Conservation (phyloP, 2,329 filamentous ascomycete genomes). For the Camillea tinctor region DNA sequence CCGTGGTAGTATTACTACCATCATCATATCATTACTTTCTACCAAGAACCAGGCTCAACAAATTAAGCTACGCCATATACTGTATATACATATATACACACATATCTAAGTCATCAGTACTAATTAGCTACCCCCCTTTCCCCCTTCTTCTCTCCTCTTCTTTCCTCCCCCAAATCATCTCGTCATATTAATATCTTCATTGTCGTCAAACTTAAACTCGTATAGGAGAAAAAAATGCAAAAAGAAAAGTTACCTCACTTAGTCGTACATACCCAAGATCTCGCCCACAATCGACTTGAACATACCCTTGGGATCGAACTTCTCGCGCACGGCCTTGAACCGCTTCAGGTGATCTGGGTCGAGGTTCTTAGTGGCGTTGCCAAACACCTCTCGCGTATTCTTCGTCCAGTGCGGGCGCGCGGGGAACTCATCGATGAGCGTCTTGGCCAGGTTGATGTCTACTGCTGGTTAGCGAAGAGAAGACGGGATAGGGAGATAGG, state of each 20-base stretch:
- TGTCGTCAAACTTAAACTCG: neutral
- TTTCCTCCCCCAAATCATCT: too few relatives aligned
- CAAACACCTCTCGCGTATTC: conserved; percentile 48
- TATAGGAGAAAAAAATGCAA: too few relatives aligned
- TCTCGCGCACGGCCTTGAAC: conserved; percentile 47
- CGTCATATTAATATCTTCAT: too few relatives aligned
- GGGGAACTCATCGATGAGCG: conserved; percentile 48
- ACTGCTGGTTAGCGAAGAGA: neutral
- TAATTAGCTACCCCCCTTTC: too few relatives aligned
- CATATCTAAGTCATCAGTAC: too few relatives aligned
- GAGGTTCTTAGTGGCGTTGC: conserved; percentile 44
- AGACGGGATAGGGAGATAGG: too few relatives aligned
- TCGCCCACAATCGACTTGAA: conserved; percentile 49
- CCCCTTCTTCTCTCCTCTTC: too few relatives aligned
- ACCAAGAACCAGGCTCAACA: too few relatives aligned
- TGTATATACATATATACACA: too few relatives aligned
- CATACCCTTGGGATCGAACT: conserved; percentile 47
- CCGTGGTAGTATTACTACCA: too few relatives aligned
- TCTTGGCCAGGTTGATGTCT: conserved; percentile 46
- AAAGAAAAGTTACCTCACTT: conserved; percentile 4
- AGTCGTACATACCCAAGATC: conserved; percentile 45
- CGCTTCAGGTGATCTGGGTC: conserved; percentile 45
- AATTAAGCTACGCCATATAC: too few relatives aligned
- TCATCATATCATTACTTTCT: too few relatives aligned
- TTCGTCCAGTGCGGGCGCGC: conserved; percentile 55